Base-by-base conservation (phyloP, 2,329 filamentous ascomycete species). In the Trichothecium sympodiale region DNA sequence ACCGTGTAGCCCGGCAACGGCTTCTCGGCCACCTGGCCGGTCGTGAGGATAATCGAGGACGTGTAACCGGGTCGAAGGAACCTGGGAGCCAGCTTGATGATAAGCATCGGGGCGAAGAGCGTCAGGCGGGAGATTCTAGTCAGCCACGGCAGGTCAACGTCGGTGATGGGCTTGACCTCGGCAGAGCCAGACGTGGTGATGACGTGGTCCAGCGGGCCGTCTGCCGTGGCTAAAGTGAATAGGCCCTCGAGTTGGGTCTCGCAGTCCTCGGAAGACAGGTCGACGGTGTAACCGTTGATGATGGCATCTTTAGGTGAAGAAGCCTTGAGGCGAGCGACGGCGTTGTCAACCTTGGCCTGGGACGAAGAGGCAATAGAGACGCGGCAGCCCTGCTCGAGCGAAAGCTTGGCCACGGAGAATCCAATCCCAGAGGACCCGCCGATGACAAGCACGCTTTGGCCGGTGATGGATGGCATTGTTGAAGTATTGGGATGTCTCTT, bases 361-460 rank as follows among this genome's bases (percentile, higher is more conserved):
- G 65, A 71, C 3, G 75, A 80, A 3, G 71, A 76, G n/a, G 71
- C 69, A 47, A 83, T 67, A 31, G 62, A 67, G 13, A 82, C 69
- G n/a, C 50, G 52, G 29, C 69, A 70, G 25, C 72, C 73, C 38
- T 67, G 57, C 36, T 71, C 69, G 29, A 80, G 49, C 10, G 63
- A 58, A 3, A 66, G 69, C 59, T 78, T 68, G 35, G 77, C 76
- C 9, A 77, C 71, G 37, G 59, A 64, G 43, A 66, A 74, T 23
- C 77, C 78, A 29, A 83, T 76, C 34, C 78, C 78, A 13, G 69
- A 66, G 3, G 72, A 71, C 29, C 75, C 79, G 31, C 78, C 78
- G 32, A 82, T 63, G 47, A 83, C 56, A 28, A 83, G 67, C 44
- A 79, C 54, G 41, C 54, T 57, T 30, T 50, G 49, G 43, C 47